A percentile compares a stretch with the other conserved stretches of the same genome.
Conservation (phyloP, 78 protist genomes). For the Dictyostelium discoideum region DNA sequence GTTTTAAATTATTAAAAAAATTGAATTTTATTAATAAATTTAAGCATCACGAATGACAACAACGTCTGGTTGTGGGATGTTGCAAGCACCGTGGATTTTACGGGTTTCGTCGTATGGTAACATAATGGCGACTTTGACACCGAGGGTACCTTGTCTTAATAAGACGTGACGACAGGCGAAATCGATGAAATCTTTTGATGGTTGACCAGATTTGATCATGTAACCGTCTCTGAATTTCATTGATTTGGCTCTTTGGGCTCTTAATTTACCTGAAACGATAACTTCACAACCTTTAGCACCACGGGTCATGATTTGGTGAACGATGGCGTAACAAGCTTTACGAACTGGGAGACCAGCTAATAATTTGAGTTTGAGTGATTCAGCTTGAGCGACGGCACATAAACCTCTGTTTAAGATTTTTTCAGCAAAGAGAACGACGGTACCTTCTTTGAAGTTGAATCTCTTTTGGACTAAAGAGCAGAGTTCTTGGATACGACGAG, state of each 20-base stretch:
- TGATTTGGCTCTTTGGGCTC: constrained; percentile 99
- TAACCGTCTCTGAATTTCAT: constrained; percentile 99
- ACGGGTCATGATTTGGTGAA: constrained; percentile 98
- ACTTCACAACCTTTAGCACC: constrained; percentile 99
- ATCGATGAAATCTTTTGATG: constrained; percentile 92
- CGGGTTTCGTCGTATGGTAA: constrained; percentile 97
- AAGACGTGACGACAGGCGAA: constrained; percentile 96
- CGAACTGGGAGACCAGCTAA: constrained; percentile 98
- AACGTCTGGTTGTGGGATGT: constrained; percentile 42
- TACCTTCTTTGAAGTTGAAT: constrained; percentile 94
- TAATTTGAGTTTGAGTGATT: constrained; percentile 98
- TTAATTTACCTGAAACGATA: constrained; percentile 98
- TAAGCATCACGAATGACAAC: constrained; percentile 17
- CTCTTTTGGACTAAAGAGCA: constrained; percentile 99
- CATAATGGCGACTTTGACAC: constrained; percentile 99
- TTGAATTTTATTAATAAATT: background rate
- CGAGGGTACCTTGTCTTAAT: constrained; percentile 98
- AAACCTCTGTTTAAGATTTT: constrained; percentile 98
- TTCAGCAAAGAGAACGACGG: constrained; percentile 97
- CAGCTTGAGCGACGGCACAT: constrained; percentile 99
- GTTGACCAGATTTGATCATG: constrained; percentile 98
- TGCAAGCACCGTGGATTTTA: constrained; percentile 89
- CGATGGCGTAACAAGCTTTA: constrained; percentile 99
- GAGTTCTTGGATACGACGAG: constrained; percentile 98
- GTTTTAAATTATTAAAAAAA: no score